A percentile compares a stretch with the other conserved stretches of the same genome.
Conservation (phyloP, 768 basidiomycete species). For the Paxillus ammoniavirescens region DNA sequence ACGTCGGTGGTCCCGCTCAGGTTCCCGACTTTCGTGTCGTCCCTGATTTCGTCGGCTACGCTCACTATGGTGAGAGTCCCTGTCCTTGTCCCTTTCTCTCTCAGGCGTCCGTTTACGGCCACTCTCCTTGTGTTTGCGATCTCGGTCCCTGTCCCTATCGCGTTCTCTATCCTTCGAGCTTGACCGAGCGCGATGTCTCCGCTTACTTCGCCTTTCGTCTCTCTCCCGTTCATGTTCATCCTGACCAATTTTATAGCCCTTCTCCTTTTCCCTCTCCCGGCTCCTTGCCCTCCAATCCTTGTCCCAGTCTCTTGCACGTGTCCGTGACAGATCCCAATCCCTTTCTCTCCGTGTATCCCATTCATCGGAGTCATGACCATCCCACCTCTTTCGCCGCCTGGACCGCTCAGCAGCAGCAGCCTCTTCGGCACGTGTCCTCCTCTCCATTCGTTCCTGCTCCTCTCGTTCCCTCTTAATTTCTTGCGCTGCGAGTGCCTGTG, state of each 20-base stretch:
- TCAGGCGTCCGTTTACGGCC: slow-evolving; percentile 20
- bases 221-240: slow-evolving; percentile 25
- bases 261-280: slow-evolving; percentile 51
- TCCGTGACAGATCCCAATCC: slow-evolving; percentile 41
- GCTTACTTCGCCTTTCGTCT: slow-evolving; percentile 17
- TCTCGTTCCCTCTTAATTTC: slow-evolving; percentile 68
- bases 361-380: slow-evolving; percentile 25
- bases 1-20: slow-evolving; percentile 15
- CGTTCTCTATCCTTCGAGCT: slow-evolving; percentile 22
- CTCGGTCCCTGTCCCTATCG: slow-evolving; percentile 12
- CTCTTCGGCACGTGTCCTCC: slow-evolving; percentile 70
- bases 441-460: slow-evolving; percentile 62
- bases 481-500: slow-evolving; percentile 70
- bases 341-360: slow-evolving; percentile 38
- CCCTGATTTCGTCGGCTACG: slow-evolving; percentile 24
- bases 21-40: slow-evolving; percentile 22
- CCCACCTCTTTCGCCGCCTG: slow-evolving; percentile 36
- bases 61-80: slow-evolving; percentile 12
- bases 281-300: slow-evolving; percentile 48
- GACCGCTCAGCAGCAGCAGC: slow-evolving; percentile 66
- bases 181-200: slow-evolving; percentile 30
- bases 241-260: slow-evolving; percentile 40
- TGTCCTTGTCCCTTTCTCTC: slow-evolving; percentile 11
- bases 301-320: slow-evolving; percentile 43
- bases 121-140: slow-evolving; percentile 19